Conservation (phyloP, 2,329 filamentous ascomycete species). For the Helicocarpus griseus region DNA sequence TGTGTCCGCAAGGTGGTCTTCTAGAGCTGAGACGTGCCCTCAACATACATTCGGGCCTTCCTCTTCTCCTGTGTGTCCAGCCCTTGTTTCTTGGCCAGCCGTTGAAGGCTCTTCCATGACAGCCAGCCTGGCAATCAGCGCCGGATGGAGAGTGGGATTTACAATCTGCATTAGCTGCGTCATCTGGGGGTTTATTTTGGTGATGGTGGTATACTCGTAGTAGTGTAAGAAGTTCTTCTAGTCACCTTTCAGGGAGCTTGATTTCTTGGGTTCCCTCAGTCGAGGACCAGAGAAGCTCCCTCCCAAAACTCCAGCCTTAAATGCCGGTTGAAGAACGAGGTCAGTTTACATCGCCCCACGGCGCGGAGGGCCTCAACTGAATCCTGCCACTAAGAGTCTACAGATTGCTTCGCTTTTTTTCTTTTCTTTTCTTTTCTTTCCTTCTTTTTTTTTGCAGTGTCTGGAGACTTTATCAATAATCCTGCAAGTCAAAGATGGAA, state of each 20-base stretch:
- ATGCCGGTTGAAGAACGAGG: constrained; percentile 17
- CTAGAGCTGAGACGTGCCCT: constrained; percentile 16
- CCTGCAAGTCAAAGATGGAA: not conserved
- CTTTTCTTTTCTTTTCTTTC: no score
- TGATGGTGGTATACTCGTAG: constrained; percentile 12
- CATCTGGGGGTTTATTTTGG: constrained; percentile 12
- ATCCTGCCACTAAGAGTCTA: constrained; percentile 13
- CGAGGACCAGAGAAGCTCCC: constrained; percentile 6
- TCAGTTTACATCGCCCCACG: constrained; percentile 13
- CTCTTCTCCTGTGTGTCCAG: constrained; percentile 12
- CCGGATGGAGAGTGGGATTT: not conserved
- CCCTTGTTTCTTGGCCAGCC: constrained; percentile 12
- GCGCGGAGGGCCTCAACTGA: constrained; percentile 12
- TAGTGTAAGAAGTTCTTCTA: constrained; percentile 17
- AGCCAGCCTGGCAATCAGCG: not conserved
- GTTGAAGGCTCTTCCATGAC: constrained; percentile 11
- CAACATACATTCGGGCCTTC: constrained; percentile 16
- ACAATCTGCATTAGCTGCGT: constrained; percentile 9
- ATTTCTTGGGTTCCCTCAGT: constrained; percentile 12
- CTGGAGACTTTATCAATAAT: constrained; percentile 7
- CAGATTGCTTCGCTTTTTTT: constrained; percentile 10
- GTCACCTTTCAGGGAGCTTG: constrained; percentile 13
- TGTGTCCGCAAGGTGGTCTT: constrained; percentile 14
- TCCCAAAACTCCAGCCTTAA: constrained; percentile 14
- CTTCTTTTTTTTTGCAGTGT: constrained; percentile 15